These are phyloP conservation scores for Cryptococcus wingfieldii DNA, from an alignment of 1,284 basidiomycete genomes.

Conservation along the genomic window DNA sequence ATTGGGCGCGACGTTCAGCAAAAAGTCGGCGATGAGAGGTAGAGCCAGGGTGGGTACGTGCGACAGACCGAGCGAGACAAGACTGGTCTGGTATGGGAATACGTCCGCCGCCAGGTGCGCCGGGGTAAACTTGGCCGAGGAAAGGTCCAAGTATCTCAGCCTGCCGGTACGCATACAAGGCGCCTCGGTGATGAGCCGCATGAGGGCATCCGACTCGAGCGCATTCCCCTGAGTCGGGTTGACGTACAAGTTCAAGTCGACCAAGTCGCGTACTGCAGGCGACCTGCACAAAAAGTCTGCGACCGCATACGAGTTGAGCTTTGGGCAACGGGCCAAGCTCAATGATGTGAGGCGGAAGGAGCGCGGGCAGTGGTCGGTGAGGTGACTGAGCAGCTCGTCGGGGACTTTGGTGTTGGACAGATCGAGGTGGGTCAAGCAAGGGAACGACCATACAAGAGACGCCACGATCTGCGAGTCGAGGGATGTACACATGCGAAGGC, in stretches of 20 bases:
- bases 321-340: conserved; percentile 81
- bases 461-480: conserved; percentile 67
- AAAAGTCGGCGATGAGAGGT: conserved; percentile 63
- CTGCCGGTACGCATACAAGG: conserved; percentile 75
- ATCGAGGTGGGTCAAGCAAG: conserved; percentile 50
- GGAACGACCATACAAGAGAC: conserved; percentile 59
- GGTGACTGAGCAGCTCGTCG: conserved; percentile 51
- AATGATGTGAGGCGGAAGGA: conserved; percentile 71
- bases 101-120: conserved; percentile 53
- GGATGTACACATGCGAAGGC: conserved; percentile 77
- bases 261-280: conserved; percentile 59
- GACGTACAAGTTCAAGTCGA: conserved; percentile 82
- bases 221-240: conserved; percentile 82
- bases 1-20: conserved; percentile 64
- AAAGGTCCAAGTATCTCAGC: conserved; percentile 84
- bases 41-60: conserved; percentile 73
- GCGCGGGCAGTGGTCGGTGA: conserved; percentile 54
- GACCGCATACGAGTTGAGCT: conserved; percentile 74
- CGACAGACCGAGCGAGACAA: conserved; percentile 84
- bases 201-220: conserved; percentile 65
- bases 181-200: conserved; percentile 64
- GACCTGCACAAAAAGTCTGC: conserved; percentile 68
- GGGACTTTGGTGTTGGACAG: conserved; percentile 63
- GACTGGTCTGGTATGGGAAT: conserved; percentile 64
- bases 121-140: conserved; percentile 69